A percentile compares a stretch with the other conserved stretches of the same genome.
Evolutionary conservation across 164 flowering plant genomes (phyloP).

Genomic region (Cinnamomum chago): DNA sequence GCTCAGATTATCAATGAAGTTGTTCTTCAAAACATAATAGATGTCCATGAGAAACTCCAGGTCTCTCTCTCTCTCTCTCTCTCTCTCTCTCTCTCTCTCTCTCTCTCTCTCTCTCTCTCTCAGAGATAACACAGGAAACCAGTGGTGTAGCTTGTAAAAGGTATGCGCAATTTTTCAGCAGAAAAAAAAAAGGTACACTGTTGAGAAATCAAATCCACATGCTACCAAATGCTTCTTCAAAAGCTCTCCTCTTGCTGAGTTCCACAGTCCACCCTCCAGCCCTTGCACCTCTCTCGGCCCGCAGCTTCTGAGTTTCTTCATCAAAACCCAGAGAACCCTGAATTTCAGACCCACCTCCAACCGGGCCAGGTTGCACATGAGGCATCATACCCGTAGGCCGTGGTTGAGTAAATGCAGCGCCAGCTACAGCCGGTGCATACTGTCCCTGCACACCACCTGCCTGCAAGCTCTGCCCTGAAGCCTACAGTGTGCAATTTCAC

Average conservation of each 20-base stretch:
- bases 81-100: no score
- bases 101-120: no score
- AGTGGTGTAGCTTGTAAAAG: no score
- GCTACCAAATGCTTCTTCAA: conserved; percentile 88
- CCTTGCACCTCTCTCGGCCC: conserved; percentile 68
- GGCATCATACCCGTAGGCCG: conserved; percentile 74
- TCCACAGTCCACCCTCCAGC: conserved; percentile 93
- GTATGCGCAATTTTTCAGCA: no score
- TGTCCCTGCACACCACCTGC: conserved; percentile 54
- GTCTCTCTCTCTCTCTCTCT: no score
- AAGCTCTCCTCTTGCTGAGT: conserved; percentile 64
- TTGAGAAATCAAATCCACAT: conserved; percentile 50
- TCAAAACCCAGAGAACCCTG: conserved; percentile 42
- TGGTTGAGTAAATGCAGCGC: conserved; percentile 61
- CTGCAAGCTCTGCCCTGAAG: conserved; percentile 39
- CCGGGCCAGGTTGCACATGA: conserved; percentile 49
- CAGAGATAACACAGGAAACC: no score
- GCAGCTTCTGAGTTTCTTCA: conserved; percentile 64
- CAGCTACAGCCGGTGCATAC: conserved; percentile 75
- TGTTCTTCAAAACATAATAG: no score
- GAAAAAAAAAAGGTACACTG: neutral
- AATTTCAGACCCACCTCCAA: conserved; percentile 47
- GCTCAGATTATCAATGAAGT: no score
- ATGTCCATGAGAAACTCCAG: no score
- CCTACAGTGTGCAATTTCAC: conserved; percentile 25